Evolutionary conservation across 2,329 filamentous ascomycete genomes (phyloP).

Genomic region (Grosmannia clavigera): DNA sequence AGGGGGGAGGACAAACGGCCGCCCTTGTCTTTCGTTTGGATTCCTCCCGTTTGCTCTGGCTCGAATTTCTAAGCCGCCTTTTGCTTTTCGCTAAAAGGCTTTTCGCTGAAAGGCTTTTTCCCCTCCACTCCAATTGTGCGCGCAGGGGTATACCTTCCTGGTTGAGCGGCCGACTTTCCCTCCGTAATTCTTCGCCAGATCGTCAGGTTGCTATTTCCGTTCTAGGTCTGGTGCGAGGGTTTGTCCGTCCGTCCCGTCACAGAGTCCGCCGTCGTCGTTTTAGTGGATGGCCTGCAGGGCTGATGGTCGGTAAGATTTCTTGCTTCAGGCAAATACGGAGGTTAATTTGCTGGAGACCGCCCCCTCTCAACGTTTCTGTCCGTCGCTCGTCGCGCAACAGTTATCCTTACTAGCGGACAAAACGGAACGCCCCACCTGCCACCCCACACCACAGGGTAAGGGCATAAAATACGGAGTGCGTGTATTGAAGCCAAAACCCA

Average conservation of each 20-base stretch:
- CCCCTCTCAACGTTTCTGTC: not conserved
- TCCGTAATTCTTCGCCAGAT: not conserved
- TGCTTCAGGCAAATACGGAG: not conserved
- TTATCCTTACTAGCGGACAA: not conserved
- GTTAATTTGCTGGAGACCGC: not conserved
- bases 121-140: not conserved
- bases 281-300: not conserved
- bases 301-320: not conserved
- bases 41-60: too few relatives aligned
- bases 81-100: too few relatives aligned
- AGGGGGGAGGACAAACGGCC: not conserved
- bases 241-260: not conserved
- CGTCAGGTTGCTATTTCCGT: not conserved
- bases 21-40: too few relatives aligned
- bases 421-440: not conserved
- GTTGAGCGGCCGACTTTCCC: not conserved
- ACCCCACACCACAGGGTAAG: not conserved
- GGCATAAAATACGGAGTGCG: not conserved
- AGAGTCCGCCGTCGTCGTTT: not conserved
- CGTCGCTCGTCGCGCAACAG: not conserved
- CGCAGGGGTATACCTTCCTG: not conserved
- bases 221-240: slow-evolving; percentile 3
- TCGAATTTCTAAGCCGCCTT: too few relatives aligned
- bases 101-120: not conserved
- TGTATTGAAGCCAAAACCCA: not conserved